These are phyloP conservation scores for Parsonsia alboflavescens DNA, from an alignment of 257 asterid species.

Conservation along the genomic window DNA sequence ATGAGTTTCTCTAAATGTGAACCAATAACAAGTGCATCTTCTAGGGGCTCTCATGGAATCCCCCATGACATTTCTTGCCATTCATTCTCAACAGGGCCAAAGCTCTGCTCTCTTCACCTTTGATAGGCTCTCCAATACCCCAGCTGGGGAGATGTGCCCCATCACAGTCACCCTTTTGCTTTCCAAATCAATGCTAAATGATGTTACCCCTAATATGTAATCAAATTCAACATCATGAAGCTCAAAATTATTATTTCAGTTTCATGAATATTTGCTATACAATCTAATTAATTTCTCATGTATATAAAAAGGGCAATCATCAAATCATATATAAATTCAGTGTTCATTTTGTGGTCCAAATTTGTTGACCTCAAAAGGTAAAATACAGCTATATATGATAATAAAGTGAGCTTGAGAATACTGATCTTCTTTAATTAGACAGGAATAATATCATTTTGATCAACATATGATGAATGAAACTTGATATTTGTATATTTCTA, in stretches of 20 bases:
- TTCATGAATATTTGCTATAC: not conserved
- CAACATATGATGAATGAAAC: not conserved
- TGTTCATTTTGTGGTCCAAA: not conserved
- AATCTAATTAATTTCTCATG: not conserved
- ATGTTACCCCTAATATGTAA: conserved; percentile 58
- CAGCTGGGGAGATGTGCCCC: conserved; percentile 70
- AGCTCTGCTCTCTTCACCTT: conserved; percentile 77
- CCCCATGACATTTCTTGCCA: not conserved
- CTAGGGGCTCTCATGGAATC: not conserved
- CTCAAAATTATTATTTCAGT: not conserved
- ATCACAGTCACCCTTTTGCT: conserved; percentile 68
- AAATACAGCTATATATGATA: not conserved
- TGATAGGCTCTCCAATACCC: conserved; percentile 63
- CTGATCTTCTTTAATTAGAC: not conserved
- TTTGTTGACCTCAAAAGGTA: not conserved
- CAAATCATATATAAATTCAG: no score
- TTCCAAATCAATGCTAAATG: conserved; percentile 73
- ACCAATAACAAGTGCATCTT: not conserved
- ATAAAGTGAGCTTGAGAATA: not conserved
- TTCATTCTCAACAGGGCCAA: conserved; percentile 32
- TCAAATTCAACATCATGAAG: not conserved
- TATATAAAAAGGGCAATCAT: not conserved
- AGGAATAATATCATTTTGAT: not conserved
- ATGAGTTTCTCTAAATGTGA: not conserved
- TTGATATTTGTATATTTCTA: not conserved